Evolutionary conservation across 2,329 filamentous ascomycete species (phyloP).

Genomic region (Thermothelomyces thermophilus): DNA sequence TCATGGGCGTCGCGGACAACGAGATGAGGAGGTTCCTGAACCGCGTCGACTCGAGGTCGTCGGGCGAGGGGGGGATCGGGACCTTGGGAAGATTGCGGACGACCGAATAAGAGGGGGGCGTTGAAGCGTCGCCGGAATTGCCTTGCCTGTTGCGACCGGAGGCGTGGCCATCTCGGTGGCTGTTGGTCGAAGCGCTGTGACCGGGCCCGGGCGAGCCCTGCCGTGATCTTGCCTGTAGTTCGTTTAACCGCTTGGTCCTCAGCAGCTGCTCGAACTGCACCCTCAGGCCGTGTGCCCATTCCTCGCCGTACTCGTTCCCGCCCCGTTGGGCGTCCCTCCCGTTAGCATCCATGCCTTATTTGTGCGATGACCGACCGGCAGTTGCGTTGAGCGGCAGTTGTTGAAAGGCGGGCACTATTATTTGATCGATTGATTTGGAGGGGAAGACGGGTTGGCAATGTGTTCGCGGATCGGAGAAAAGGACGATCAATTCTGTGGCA

Average conservation of each 20-base stretch:
- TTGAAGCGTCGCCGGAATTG: conserved; percentile 38
- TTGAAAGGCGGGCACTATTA: neutral
- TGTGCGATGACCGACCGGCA: neutral
- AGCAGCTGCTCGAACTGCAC: conserved; percentile 81
- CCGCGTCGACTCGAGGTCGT: conserved; percentile 62
- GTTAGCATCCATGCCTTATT: conserved; percentile 27
- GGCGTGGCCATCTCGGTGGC: conserved; percentile 38
- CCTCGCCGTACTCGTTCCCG: conserved; percentile 53
- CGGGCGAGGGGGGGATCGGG: conserved; percentile 63
- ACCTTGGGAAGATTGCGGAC: conserved; percentile 47
- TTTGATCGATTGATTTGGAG: neutral
- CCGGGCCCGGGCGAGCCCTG: conserved; percentile 50
- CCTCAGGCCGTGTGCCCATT: conserved; percentile 72
- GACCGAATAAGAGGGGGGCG: conserved; percentile 43
- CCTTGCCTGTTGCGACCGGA: conserved; percentile 37
- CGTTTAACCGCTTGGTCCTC: conserved; percentile 79
- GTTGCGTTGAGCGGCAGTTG: neutral
- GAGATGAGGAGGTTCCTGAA: conserved; percentile 79
- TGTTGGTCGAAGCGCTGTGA: conserved; percentile 45
- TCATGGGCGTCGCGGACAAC: conserved; percentile 78
- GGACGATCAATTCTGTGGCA: neutral
- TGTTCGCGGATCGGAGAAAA: neutral
- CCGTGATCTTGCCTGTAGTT: conserved; percentile 60
- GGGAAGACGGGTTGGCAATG: neutral
- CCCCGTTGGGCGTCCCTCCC: conserved; percentile 21